A percentile compares a stretch with the other conserved stretches of the same genome.
Evolutionary conservation across 257 asterid species (phyloP).

Genomic region (Prunella vulgaris): DNA sequence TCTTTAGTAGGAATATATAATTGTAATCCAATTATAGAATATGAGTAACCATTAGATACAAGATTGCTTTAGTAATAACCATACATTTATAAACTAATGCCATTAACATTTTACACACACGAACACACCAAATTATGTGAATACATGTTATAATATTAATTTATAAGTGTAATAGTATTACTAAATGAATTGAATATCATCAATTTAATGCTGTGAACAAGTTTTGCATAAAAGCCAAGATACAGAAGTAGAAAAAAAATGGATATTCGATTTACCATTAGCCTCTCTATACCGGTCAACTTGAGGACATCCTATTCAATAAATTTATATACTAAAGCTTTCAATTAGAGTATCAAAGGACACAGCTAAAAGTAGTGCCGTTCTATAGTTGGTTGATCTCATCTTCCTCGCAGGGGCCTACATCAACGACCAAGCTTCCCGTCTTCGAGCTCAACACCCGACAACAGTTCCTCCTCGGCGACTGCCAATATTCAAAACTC

Average conservation of each 20-base stretch:
- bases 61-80: too few species aligned
- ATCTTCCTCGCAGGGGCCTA: constrained; percentile 71
- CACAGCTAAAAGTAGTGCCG: neutral
- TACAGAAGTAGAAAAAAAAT: neutral
- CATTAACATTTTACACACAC: too few species aligned
- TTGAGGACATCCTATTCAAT: neutral
- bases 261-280: neutral
- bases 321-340: neutral
- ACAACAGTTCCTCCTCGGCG: constrained; percentile 89
- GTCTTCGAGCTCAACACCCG: constrained; percentile 39
- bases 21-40: too few species aligned
- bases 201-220: too few species aligned
- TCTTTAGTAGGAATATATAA: too few species aligned
- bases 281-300: neutral
- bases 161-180: too few species aligned
- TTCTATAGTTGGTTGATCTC: constrained; percentile 45
- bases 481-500: constrained; percentile 30
- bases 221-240: too few species aligned
- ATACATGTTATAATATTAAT: too few species aligned
- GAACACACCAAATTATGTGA: too few species aligned
- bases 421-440: constrained; percentile 48
- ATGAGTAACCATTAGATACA: too few species aligned
- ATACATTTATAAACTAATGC: too few species aligned
- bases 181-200: too few species aligned
- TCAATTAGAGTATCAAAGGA: constrained; percentile 25